Evolutionary conservation across 2,329 filamentous ascomycete species (phyloP).

Genomic region (Nothophaeocryptopus gaeumannii): DNA sequence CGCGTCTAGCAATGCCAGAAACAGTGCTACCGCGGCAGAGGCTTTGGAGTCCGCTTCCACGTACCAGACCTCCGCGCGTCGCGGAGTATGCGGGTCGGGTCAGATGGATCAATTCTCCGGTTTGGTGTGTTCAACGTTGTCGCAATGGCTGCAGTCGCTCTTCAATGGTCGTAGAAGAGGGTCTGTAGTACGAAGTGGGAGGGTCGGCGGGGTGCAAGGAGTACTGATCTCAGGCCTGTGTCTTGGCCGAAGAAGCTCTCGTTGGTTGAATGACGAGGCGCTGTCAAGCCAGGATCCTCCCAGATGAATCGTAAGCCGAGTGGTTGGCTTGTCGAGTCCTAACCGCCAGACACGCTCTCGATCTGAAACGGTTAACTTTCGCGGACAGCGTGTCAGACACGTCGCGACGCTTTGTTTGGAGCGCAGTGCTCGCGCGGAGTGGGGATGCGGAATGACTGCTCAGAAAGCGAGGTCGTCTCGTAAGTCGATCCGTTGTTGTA

Average conservation of each 20-base stretch:
- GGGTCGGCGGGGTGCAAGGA: neutral
- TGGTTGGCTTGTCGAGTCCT: constrained; percentile 1
- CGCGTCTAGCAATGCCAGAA: constrained; percentile 13
- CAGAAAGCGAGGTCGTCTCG: too few species aligned
- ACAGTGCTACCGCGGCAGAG: constrained; percentile 13
- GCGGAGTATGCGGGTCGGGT: constrained; percentile 4
- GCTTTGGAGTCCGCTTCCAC: constrained; percentile 6
- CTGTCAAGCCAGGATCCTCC: constrained; percentile 13
- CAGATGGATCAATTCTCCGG: constrained; percentile 11
- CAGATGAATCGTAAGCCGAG: constrained; percentile 3
- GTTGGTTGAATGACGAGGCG: constrained; percentile 16
- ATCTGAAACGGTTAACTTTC: constrained; percentile 5
- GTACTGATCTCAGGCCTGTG: neutral
- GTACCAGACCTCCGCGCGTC: constrained; percentile 11
- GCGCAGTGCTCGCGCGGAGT: too few species aligned
- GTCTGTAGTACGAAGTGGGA: neutral
- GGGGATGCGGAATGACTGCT: too few species aligned
- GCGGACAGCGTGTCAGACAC: too few species aligned
- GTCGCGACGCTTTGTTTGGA: too few species aligned
- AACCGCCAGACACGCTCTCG: constrained; percentile 5
- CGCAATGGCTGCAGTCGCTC: neutral
- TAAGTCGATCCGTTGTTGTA: too few species aligned
- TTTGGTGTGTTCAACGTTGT: constrained; percentile 3
- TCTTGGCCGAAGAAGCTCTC: constrained; percentile 5
- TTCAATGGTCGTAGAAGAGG: too few species aligned